These are phyloP conservation scores for Ustilago loliicola DNA, from an alignment of 1,284 basidiomycete species.

Conservation along the genomic window DNA sequence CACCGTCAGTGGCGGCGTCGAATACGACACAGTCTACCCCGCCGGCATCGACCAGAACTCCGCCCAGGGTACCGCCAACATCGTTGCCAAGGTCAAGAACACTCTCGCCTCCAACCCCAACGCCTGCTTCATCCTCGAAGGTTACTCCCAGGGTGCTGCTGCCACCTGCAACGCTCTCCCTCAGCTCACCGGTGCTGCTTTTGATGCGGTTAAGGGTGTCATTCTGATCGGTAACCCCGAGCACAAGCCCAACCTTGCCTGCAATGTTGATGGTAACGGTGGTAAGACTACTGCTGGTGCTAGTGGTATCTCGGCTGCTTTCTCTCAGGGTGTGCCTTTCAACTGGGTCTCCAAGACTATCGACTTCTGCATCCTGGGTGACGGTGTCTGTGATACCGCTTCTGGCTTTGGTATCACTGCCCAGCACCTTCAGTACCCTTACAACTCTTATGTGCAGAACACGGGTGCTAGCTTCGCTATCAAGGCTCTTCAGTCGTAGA, in stretches of 20 bases:
- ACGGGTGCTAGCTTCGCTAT: conserved; percentile 54
- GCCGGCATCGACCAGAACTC: conserved; percentile 60
- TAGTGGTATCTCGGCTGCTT: conserved; percentile 37
- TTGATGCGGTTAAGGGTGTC: conserved; percentile 66
- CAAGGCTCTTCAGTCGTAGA: conserved; percentile 27
- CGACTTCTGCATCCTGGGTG: conserved; percentile 66
- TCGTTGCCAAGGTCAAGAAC: conserved; percentile 33
- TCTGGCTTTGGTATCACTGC: conserved; percentile 58
- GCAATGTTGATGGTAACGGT: conserved; percentile 66
- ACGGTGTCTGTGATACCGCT: conserved; percentile 64
- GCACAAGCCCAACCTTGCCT: conserved; percentile 61
- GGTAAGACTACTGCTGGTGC: conserved; percentile 55
- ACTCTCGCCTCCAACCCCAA: conserved; percentile 29
- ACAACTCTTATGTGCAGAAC: conserved; percentile 47
- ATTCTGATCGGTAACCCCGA: conserved; percentile 67
- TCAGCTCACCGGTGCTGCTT: conserved; percentile 44
- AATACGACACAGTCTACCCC: conserved; percentile 67
- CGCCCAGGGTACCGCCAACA: conserved; percentile 56
- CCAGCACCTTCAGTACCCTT: conserved; percentile 59
- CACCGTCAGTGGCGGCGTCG: conserved; percentile 41
- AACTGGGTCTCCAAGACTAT: conserved; percentile 63
- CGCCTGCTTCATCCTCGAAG: conserved; percentile 50
- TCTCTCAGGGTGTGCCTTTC: conserved; percentile 44
- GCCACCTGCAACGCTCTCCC: conserved; percentile 64
- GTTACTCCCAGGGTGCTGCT: conserved; percentile 65